Conservation (phyloP, 495 filamentous ascomycete species). For the Podospora pseudoanserina region DNA sequence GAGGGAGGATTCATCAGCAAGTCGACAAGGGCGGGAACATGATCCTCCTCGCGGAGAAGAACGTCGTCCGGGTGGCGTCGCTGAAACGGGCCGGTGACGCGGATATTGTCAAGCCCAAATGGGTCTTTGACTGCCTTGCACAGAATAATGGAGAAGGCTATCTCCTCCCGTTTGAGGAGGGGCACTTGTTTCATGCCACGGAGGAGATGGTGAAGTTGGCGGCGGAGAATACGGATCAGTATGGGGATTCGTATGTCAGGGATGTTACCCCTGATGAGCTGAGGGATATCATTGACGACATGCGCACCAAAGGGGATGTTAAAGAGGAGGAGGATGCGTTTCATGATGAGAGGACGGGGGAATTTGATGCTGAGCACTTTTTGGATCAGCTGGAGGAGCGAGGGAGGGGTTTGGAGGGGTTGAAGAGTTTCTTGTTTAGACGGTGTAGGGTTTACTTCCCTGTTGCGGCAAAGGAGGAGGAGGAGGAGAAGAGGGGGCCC, state of each 20-base stretch:
- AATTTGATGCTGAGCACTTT: conserved; percentile 41
- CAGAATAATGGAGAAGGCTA: conserved; percentile 59
- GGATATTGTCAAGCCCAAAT: conserved; percentile 73
- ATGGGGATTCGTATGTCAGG: conserved; percentile 78
- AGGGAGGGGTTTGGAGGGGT: conserved; percentile 46
- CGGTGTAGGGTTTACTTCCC: conserved; percentile 55
- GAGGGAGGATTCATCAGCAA: conserved; percentile 76
- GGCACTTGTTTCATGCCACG: conserved; percentile 49
- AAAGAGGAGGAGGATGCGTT: neutral
- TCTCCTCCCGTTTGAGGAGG: conserved; percentile 46
- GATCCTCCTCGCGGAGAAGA: conserved; percentile 76
- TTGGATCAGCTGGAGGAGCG: conserved; percentile 54
- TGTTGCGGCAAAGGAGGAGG: conserved; percentile 13
- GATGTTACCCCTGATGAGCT: conserved; percentile 67
- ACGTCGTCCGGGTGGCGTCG: conserved; percentile 80
- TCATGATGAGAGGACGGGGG: conserved; percentile 13
- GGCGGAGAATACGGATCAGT: conserved; percentile 64
- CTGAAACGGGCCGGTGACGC: conserved; percentile 64
- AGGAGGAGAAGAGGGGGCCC: neutral
- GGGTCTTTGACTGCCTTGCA: conserved; percentile 78
- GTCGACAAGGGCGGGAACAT: conserved; percentile 57
- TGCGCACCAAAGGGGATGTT: conserved; percentile 31
- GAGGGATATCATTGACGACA: conserved; percentile 45
- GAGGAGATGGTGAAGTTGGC: conserved; percentile 30
- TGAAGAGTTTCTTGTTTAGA: conserved; percentile 66